phyloP scores from a whole-genome alignment of 2,329 filamentous ascomycete genomes.

The Lasiodiplodia gonubiensis region DNA sequence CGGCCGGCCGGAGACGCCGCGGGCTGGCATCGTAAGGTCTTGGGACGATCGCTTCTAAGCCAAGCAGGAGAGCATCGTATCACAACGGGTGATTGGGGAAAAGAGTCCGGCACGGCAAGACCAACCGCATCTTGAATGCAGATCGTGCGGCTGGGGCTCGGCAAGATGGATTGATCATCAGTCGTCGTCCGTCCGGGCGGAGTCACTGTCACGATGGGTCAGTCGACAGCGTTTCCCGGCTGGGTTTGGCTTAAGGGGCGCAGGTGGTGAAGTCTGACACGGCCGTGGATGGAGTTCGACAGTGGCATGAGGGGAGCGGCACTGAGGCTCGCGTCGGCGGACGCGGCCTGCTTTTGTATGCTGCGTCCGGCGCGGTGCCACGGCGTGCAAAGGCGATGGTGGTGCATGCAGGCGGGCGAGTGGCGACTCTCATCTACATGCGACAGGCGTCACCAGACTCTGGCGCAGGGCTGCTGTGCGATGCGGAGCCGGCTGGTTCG shows the following conservation, averaged over 20 bases:
- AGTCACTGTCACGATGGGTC: slow-evolving; percentile 18
- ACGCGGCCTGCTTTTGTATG: slow-evolving; percentile 21
- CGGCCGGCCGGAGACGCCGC: background rate
- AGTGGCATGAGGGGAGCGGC: slow-evolving; percentile 18
- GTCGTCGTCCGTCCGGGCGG: slow-evolving; percentile 4
- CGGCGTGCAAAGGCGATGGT: slow-evolving; percentile 18
- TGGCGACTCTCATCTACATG: slow-evolving; percentile 25
- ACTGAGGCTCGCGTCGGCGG: slow-evolving; percentile 13
- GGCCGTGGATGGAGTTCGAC: background rate
- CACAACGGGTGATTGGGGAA: background rate
- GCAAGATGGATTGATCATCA: slow-evolving; percentile 18
- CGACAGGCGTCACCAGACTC: slow-evolving; percentile 18
- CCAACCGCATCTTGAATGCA: slow-evolving; percentile 12
- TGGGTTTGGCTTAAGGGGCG: slow-evolving; percentile 20
- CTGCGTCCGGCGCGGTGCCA: slow-evolving; percentile 19
- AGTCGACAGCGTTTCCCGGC: slow-evolving; percentile 12
- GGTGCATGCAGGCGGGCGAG: slow-evolving; percentile 13
- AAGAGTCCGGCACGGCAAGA: slow-evolving; percentile 9
- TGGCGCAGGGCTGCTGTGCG: background rate
- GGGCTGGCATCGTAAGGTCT: slow-evolving; percentile 8
- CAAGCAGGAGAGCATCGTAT: slow-evolving; percentile 21
- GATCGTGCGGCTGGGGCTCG: slow-evolving; percentile 13
- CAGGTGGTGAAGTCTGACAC: slow-evolving; percentile 12
- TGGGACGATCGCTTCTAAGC: slow-evolving; percentile 17
- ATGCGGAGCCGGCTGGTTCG: slow-evolving; percentile 10